Percentiles rank a stretch among this genome's conserved stretches.
Evolutionary conservation across 805 yeast genomes (phyloP).

Genomic region (Candida silvatica): DNA sequence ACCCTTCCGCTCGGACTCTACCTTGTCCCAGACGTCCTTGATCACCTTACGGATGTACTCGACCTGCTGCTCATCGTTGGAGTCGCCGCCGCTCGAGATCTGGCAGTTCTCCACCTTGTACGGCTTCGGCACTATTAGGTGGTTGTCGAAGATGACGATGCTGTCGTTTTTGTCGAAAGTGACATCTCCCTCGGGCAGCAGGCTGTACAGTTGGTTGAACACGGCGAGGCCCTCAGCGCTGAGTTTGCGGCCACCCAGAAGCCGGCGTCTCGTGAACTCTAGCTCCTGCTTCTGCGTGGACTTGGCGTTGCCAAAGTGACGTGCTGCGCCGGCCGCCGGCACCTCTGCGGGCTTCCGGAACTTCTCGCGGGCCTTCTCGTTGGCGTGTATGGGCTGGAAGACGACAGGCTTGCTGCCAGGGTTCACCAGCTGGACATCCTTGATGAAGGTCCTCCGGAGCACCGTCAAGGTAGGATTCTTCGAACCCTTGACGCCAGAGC

Average conservation of each 20-base stretch:
- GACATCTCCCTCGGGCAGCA: slow-evolving; percentile 25
- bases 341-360: slow-evolving; percentile 14
- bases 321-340: slow-evolving; percentile 11
- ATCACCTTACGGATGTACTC: slow-evolving; percentile 37
- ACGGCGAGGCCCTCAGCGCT: slow-evolving; percentile 22
- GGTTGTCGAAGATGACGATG: slow-evolving; percentile 28
- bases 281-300: slow-evolving; percentile 13
- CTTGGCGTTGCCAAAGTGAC: slow-evolving; percentile 11
- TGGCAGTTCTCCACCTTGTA: slow-evolving; percentile 25
- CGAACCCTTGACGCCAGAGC: slow-evolving; percentile 9
- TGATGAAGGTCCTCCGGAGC: slow-evolving; percentile 50
- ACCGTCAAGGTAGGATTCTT: slow-evolving; percentile 30
- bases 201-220: slow-evolving; percentile 16
- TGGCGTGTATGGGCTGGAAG: slow-evolving; percentile 7
- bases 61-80: slow-evolving; percentile 20
- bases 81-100: slow-evolving; percentile 15
- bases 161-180: slow-evolving; percentile 26
- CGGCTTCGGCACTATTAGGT: slow-evolving; percentile 31
- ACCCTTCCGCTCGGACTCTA: slow-evolving; percentile 40
- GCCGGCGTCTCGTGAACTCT: slow-evolving; percentile 15
- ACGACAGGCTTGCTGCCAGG: slow-evolving; percentile 26
- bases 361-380: slow-evolving; percentile 15
- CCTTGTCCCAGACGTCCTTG: slow-evolving; percentile 37
- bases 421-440: slow-evolving; percentile 34
- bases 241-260: slow-evolving; percentile 14